Conservation (phyloP, 2,329 filamentous ascomycete species). For the Aspergillus thermomutatus region DNA sequence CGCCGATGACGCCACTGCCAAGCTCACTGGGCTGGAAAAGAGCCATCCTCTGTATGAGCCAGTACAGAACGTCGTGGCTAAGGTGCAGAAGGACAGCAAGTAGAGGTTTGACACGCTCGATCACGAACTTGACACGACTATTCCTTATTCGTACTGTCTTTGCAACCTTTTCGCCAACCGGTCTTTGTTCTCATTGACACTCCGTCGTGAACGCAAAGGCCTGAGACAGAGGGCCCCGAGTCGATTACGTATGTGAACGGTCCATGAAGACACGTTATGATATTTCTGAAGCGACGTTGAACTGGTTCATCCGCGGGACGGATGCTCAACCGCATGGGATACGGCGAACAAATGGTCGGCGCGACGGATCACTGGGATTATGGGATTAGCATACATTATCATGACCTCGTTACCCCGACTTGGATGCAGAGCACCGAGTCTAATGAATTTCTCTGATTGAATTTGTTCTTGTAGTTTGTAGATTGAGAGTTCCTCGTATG, state of each 20-base stretch:
- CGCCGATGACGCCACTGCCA: constrained; percentile 70
- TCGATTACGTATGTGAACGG: constrained; percentile 27
- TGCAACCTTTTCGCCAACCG: constrained; percentile 8
- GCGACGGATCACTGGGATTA: constrained; percentile 21
- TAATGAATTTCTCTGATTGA: constrained; percentile 12
- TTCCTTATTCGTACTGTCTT: neutral
- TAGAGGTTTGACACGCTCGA: constrained; percentile 17
- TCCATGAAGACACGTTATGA: constrained; percentile 3
- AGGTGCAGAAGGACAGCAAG: constrained; percentile 63
- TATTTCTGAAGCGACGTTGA: constrained; percentile 17
- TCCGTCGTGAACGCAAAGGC: constrained; percentile 4
- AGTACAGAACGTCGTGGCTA: constrained; percentile 74
- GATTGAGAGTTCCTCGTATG: neutral
- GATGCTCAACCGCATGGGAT: constrained; percentile 26
- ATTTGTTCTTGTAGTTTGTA: neutral
- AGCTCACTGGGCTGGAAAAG: constrained; percentile 77
- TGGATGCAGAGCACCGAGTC: constrained; percentile 18
- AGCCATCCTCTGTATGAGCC: constrained; percentile 73
- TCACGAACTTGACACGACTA: neutral
- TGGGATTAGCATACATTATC: constrained; percentile 19
- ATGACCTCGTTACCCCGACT: constrained; percentile 11
- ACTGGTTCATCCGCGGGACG: constrained; percentile 23
- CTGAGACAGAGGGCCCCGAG: constrained; percentile 21
- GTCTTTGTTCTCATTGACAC: constrained; percentile 2
- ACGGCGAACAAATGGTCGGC: constrained; percentile 30